A percentile compares a stretch with the other conserved stretches of the same genome.
Conservation (phyloP, 169 alveolate species). For the Plasmodium cynomolgi region DNA sequence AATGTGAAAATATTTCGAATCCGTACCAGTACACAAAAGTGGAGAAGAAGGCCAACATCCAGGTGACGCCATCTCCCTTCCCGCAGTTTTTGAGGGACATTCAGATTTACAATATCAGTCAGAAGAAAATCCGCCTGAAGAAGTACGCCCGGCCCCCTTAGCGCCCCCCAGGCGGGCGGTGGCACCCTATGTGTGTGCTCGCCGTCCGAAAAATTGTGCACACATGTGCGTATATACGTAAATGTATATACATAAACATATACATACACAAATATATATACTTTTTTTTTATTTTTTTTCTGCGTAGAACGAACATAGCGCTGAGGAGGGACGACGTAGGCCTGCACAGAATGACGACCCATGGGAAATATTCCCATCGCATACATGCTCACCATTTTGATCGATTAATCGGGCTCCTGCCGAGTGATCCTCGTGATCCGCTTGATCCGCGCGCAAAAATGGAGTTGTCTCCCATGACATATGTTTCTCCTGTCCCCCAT, state of each 20-base stretch:
- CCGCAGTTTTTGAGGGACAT: conserved; percentile 75
- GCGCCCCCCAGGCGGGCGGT: background rate
- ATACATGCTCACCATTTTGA: background rate
- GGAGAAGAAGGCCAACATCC: conserved; percentile 44
- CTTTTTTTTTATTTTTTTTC: background rate
- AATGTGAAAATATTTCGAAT: conserved; percentile 2
- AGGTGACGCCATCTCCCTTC: conserved; percentile 64
- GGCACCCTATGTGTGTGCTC: background rate
- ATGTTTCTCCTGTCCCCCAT: background rate
- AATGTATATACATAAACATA: too few relatives aligned
- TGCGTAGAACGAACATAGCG: conserved; percentile 28
- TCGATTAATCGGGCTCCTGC: background rate
- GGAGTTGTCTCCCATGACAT: background rate
- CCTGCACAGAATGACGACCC: background rate
- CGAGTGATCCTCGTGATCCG: too few relatives aligned
- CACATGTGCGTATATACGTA: background rate
- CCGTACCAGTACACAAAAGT: conserved; percentile 48
- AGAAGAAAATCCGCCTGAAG: conserved; percentile 58
- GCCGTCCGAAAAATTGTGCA: background rate
- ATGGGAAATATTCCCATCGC: background rate
- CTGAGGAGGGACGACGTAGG: conserved; percentile 30
- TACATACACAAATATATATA: background rate
- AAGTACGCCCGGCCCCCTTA: background rate
- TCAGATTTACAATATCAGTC: conserved; percentile 38
- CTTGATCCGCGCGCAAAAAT: background rate